These are phyloP conservation scores for Rubia tinctorum DNA, from an alignment of 305 asterid species.

Conservation along the genomic window DNA sequence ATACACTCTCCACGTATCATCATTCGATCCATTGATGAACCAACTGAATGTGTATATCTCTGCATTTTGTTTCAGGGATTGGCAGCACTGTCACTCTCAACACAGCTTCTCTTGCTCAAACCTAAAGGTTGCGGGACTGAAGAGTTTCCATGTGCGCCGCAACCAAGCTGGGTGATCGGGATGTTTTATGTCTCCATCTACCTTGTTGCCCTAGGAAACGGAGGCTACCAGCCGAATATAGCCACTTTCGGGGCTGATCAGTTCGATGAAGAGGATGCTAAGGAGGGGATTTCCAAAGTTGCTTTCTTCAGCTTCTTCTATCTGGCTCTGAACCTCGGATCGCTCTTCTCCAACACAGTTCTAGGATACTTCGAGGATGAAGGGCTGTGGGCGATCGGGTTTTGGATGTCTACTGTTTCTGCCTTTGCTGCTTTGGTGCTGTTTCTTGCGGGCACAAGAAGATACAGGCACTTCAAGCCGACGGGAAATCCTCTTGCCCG, in stretches of 20 bases:
- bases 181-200: constrained; percentile 45
- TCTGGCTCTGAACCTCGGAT: constrained; percentile 48
- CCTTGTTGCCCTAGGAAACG: constrained; percentile 52
- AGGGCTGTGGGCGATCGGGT: constrained; percentile 56
- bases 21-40: constrained; percentile 18
- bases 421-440: constrained; percentile 48
- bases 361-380: constrained; percentile 47
- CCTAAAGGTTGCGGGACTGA: constrained; percentile 49
- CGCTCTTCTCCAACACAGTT: constrained; percentile 55
- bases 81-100: constrained; percentile 32
- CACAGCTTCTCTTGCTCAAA: constrained; percentile 38
- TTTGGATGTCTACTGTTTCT: constrained; percentile 47
- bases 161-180: constrained; percentile 38
- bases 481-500: constrained; percentile 48
- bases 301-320: constrained; percentile 57
- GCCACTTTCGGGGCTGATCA: constrained; percentile 63
- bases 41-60: constrained; percentile 1
- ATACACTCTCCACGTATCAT: background rate
- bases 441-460: constrained; percentile 40
- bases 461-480: constrained; percentile 46
- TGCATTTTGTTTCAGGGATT: constrained; percentile 35
- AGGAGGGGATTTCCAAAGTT: constrained; percentile 39
- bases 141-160: constrained; percentile 30
- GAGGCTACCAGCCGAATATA: constrained; percentile 57
- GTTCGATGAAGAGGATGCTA: constrained; percentile 42